Base-by-base conservation (phyloP, 2,329 filamentous ascomycete species). In the Ophiostoma quercus region DNA sequence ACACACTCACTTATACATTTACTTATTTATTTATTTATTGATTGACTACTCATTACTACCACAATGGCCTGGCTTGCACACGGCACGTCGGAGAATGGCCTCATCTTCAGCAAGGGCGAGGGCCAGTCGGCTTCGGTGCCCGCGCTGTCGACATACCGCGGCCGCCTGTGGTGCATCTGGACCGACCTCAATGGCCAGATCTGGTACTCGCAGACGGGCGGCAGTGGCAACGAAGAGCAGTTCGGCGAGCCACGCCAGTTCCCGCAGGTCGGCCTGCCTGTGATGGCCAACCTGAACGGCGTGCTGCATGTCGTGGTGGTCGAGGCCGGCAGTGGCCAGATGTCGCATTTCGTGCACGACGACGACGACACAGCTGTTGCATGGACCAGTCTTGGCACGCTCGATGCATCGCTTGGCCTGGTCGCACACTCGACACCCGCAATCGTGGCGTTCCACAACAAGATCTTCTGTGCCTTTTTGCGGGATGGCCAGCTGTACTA, bases 101-200 rank as follows among this genome's bases (percentile, higher is more conserved):
- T 75, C 51, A 71, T 78, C 57, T 75, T 75, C 41, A 70, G 69
- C 12, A 67, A 74, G 19, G 72, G 74, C 63, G 62, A 75, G 34
- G 76, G 77, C 47, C 76, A 75, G 70, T 77, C 77, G n/a, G 73
- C 74, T 9, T 74, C 76, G 1, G 76, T 76, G 25, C 78, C 78
- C 22, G 76, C 78, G n/a, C n/a, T 79, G 32, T 75, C 76, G 4
- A 74, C 77, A 0, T 76, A 79, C 68, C 76, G 77, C 32, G 78
- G 78, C n/a, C 75, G 75, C 7, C 76, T 79, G 1, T 79, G 77
- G 78, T 77, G 77, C 72, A 68, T 78, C 9, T 79, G 78, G 78
- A 71, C 72, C 7, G 75, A 77, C 8, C 78, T 77, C 74, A 72
- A 74, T 8, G 77, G 76, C 11, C 71, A 72, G 54, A 71, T 78